phyloP scores from a whole-genome alignment of 139 green algal species.

The Limnomonas spitsbergensis region DNA sequence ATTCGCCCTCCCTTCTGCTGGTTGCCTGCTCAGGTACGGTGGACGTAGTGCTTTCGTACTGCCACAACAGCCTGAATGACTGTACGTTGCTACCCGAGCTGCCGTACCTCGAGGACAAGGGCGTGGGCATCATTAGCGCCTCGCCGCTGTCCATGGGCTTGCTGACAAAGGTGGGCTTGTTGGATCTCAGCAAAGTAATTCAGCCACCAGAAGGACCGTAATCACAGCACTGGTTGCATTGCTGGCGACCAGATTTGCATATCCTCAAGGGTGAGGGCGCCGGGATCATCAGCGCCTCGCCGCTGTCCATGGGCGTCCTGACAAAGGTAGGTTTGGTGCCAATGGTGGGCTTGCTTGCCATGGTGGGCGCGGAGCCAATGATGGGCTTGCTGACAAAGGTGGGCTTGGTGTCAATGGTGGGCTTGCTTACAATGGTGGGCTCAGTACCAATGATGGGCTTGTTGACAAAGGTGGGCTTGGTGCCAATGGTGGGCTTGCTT shows the following conservation, averaged over 20 bases:
- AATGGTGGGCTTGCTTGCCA: slow-evolving; percentile 79
- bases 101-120: slow-evolving; percentile 58
- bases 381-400: slow-evolving; percentile 89
- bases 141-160: slow-evolving; percentile 88
- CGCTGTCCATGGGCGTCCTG: slow-evolving; percentile 90
- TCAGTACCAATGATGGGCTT: slow-evolving; percentile 88
- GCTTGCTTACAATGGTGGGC: slow-evolving; percentile 84
- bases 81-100: slow-evolving; percentile 53
- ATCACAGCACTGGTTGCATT: no score
- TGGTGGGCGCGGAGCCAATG: slow-evolving; percentile 77
- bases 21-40: slow-evolving; percentile 65
- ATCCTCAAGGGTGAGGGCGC: slow-evolving; percentile 65
- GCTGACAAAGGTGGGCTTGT: slow-evolving; percentile 73
- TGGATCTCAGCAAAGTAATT: not conserved
- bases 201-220: no score
- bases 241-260: slow-evolving; percentile 56
- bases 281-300: slow-evolving; percentile 83
- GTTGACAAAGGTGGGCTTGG: slow-evolving; percentile 73
- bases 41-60: slow-evolving; percentile 89
- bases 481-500: slow-evolving; percentile 71
- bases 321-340: no score
- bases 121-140: slow-evolving; percentile 85
- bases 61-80: slow-evolving; percentile 88
- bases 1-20: no score
- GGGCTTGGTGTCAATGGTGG: slow-evolving; percentile 55